Evolutionary conservation across 2,329 filamentous ascomycete genomes (phyloP), one percentile per base, ranked within the genome.

Genomic region (Talaromyces sp.): DNA sequence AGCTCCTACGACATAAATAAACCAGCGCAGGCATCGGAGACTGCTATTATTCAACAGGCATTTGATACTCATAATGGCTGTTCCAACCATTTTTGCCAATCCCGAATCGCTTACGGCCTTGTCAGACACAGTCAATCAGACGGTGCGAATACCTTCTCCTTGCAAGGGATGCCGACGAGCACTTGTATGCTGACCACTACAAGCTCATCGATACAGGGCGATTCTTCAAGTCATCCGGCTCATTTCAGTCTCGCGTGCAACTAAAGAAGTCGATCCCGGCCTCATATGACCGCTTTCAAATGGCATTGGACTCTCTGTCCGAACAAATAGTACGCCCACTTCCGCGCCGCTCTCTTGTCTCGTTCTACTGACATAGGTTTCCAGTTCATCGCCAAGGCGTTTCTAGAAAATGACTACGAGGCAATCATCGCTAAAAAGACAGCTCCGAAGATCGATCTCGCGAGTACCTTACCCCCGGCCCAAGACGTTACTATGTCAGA

Each of bases 301-400:
- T 63, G 53, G 75, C 75, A 8, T 61, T 78, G 26, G 75, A 78
- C 61, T 69, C 67, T 51, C 65, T 78, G 29, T 76, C 74, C 11
- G 73, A 77, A 59, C 74, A 77, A 61, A 77, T 78, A 65, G 75
- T 77, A 71, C 58, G 74, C 67, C 14, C 24, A 51, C 38, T 10
- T 14, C 10, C 19, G 11, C 11, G 2, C 41, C 11, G 19, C 43
- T 59, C 17, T 3, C 21, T 10, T 24, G 29, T 26, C 10, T 24
- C 19, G 24, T 29, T 29, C 4, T 14, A 29, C 48, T 52, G 26
- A 52, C 14, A 27, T 29, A 31, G 41, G 1, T 46, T 24, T 46
- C 19, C 61, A 77, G 75, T 76, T 76, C 53, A 73, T 77, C 50
- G 75, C 75, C 32, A 78, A 78, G 63, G 71, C 75, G 1, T 74